Conservation (phyloP, 2,329 filamentous ascomycete genomes). For the Acarospora socialis region DNA sequence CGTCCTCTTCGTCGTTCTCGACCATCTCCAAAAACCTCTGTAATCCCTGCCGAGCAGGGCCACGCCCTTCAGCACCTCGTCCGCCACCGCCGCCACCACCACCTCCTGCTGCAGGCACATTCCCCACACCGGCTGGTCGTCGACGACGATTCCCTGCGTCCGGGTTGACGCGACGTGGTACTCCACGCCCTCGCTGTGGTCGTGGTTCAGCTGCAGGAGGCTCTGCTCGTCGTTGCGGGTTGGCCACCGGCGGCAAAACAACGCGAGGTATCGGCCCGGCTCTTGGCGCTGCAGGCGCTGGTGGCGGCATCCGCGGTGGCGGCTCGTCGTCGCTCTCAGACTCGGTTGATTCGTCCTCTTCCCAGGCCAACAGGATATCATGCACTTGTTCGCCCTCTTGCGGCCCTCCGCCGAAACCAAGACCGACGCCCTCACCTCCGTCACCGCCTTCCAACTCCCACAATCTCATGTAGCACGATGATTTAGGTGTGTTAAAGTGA, state of each 20-base stretch:
- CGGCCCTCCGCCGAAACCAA: conserved; percentile 25
- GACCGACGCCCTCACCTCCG: conserved; percentile 28
- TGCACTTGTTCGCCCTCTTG: conserved; percentile 5
- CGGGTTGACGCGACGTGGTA: no score
- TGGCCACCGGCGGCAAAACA: conserved; percentile 10
- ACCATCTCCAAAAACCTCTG: conserved; percentile 40
- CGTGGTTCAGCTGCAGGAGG: neutral
- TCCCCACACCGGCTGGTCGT: no score
- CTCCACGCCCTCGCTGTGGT: conserved; percentile 15
- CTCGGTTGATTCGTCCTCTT: conserved; percentile 3
- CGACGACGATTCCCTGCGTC: no score
- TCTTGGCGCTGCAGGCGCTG: conserved; percentile 11
- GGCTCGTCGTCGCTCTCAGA: no score
- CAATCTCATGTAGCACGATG: conserved; percentile 65
- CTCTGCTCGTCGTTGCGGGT: conserved; percentile 9
- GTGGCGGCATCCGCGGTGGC: no score
- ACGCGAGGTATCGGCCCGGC: neutral
- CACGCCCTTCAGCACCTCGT: neutral
- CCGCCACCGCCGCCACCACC: no score
- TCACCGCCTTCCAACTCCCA: conserved; percentile 86
- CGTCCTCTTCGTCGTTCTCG: conserved; percentile 40
- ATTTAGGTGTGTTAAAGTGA: conserved; percentile 66
- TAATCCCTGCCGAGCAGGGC: conserved; percentile 22
- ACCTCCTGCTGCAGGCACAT: no score
- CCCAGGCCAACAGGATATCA: neutral